Percentiles rank a stretch among this genome's conserved stretches.
Evolutionary conservation across 2,329 filamentous ascomycete genomes (phyloP).

Genomic region (Cordyceps pruinosa): DNA sequence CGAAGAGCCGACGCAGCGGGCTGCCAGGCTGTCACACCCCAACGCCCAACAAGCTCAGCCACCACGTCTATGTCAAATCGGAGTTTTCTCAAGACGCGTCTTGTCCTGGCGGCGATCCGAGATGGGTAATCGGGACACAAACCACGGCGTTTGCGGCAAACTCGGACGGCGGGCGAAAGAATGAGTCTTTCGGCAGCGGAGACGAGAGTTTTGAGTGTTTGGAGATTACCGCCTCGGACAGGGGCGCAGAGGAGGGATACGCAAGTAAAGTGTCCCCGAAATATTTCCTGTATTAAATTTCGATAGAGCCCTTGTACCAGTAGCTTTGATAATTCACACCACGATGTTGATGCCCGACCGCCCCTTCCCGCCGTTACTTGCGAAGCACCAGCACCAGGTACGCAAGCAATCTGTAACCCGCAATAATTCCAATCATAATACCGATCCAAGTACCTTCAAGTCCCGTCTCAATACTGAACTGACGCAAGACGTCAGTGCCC

Average conservation of each 20-base stretch:
- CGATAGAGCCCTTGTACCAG: neutral
- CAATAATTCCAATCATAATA: slow-evolving; percentile 68
- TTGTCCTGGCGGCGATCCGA: neutral
- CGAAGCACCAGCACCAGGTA: slow-evolving; percentile 14
- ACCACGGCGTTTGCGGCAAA: neutral
- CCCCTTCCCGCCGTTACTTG: neutral
- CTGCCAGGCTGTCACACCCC: neutral
- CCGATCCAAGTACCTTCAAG: slow-evolving; percentile 70
- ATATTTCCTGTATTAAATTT: slow-evolving; percentile 2
- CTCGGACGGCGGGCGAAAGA: neutral
- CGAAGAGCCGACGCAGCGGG: neutral
- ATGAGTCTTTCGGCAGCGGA: neutral
- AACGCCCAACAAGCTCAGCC: neutral
- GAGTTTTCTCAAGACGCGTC: neutral
- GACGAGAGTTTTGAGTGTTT: neutral
- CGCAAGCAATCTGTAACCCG: slow-evolving; percentile 54
- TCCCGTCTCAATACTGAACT: slow-evolving; percentile 62
- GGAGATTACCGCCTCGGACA: neutral
- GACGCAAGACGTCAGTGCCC: slow-evolving; percentile 61
- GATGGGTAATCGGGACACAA: neutral
- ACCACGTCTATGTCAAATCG: slow-evolving; percentile 5
- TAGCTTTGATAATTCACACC: too few species aligned
- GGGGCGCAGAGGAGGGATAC: slow-evolving; percentile 1
- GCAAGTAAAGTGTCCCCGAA: slow-evolving; percentile 5
- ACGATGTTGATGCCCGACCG: too few species aligned